Conservation (phyloP, 176 grass and related monocot species). For the Chloris gayana region DNA sequence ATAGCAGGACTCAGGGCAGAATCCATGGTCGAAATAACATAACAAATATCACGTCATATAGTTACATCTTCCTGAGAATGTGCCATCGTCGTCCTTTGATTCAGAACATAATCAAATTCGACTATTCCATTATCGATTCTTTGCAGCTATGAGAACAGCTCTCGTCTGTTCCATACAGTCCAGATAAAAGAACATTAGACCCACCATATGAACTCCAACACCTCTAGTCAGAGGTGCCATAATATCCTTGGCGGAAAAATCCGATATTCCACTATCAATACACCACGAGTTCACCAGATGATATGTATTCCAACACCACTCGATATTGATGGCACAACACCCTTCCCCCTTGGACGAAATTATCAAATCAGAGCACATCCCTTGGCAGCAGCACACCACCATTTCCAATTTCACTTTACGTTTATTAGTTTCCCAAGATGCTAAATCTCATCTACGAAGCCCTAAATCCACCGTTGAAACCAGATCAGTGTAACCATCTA, state of each 20-base stretch:
- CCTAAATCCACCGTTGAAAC: neutral
- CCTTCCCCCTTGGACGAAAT: neutral
- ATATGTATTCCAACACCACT: too few species aligned
- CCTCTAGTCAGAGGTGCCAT: neutral
- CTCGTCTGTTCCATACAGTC: conserved; percentile 2
- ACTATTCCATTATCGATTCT: conserved; percentile 10
- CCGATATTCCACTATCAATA: neutral
- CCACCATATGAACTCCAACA: neutral
- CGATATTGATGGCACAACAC: neutral
- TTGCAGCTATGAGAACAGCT: conserved; percentile 14
- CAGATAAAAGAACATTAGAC: conserved; percentile 22
- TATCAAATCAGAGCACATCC: neutral
- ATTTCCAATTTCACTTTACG: neutral
- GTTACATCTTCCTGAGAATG: neutral
- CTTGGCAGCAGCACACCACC: neutral
- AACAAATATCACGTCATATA: neutral
- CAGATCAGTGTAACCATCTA: neutral
- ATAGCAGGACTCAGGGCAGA: too few species aligned
- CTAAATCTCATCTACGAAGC: neutral
- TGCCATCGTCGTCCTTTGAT: conserved; percentile 6
- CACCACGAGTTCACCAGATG: too few species aligned
- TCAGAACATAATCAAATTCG: neutral
- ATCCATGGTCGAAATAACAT: too few species aligned
- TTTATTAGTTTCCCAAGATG: neutral
- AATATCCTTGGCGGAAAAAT: neutral